phyloP scores from a whole-genome alignment of 495 filamentous ascomycete species.

The Aspergillus biplanus region DNA sequence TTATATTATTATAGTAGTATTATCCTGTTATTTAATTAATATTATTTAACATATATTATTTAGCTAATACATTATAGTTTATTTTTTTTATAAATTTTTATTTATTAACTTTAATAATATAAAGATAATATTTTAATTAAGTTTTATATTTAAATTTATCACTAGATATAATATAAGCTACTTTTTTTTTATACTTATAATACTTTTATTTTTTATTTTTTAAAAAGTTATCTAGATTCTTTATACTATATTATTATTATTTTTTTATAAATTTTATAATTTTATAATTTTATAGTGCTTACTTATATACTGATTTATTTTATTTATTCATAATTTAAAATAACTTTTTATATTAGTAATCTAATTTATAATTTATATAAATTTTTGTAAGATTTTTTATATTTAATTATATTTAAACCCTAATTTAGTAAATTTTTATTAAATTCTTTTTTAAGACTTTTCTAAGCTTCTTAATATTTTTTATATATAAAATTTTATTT shows the following conservation, averaged over 20 bases:
- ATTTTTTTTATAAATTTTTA: neutral
- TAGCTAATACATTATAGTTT: neutral
- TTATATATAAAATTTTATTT: neutral
- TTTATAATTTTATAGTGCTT: too few relatives aligned
- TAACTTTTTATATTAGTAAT: neutral
- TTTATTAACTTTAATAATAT: neutral
- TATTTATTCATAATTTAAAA: neutral
- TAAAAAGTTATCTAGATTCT: too few relatives aligned
- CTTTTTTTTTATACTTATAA: too few relatives aligned
- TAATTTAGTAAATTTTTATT: neutral
- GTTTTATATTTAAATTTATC: too few relatives aligned
- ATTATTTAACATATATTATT: neutral
- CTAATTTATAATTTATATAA: neutral
- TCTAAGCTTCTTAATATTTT: constrained; percentile 2
- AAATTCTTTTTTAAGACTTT: neutral
- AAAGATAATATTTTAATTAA: neutral
- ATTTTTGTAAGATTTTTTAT: neutral
- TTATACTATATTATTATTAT: neutral
- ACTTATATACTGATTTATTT: too few relatives aligned
- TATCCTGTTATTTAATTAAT: neutral
- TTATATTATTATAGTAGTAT: neutral
- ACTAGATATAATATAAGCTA: too few relatives aligned
- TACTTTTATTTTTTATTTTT: too few relatives aligned
- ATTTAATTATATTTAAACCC: neutral
- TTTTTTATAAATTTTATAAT: neutral